Conservation (phyloP, 129 eudicot genomes). For the Mikania micrantha region DNA sequence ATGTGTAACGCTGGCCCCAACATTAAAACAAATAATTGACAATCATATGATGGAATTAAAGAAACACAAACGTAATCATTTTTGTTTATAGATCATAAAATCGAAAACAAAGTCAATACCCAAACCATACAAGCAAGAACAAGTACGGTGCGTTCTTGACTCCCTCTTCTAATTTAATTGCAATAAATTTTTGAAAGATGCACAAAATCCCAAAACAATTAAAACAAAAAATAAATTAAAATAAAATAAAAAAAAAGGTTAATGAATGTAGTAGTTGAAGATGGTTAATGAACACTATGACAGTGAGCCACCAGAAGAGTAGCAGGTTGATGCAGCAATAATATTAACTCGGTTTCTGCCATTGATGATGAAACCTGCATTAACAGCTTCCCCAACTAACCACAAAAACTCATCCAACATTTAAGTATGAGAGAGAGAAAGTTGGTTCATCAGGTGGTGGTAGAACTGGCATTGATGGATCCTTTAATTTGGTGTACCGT, state of each 20-base stretch:
- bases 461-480: constrained; percentile 53
- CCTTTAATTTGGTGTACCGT: constrained; percentile 67
- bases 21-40: neutral
- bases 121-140: constrained; percentile 61
- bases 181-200: constrained; percentile 18
- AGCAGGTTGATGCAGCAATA: constrained; percentile 50
- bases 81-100: neutral
- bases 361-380: constrained; percentile 48
- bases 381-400: constrained; percentile 40
- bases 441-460: constrained; percentile 14
- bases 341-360: constrained; percentile 42
- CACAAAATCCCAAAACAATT: neutral
- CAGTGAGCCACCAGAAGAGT: constrained; percentile 30
- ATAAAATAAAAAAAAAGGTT: constrained; percentile 18
- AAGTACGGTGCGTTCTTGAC: constrained; percentile 88
- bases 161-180: constrained; percentile 32
- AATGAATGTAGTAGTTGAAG: constrained; percentile 47
- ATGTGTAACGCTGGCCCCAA: too few species aligned
- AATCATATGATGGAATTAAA: neutral
- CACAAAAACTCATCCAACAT: constrained; percentile 24
- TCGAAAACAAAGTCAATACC: constrained; percentile 74
- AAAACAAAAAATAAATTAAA: constrained; percentile 6
- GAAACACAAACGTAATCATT: neutral
- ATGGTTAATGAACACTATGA: constrained; percentile 44
- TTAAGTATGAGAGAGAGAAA: constrained; percentile 12